phyloP scores from a whole-genome alignment of 2,329 filamentous ascomycete species.

The Penicillium occitanis region DNA sequence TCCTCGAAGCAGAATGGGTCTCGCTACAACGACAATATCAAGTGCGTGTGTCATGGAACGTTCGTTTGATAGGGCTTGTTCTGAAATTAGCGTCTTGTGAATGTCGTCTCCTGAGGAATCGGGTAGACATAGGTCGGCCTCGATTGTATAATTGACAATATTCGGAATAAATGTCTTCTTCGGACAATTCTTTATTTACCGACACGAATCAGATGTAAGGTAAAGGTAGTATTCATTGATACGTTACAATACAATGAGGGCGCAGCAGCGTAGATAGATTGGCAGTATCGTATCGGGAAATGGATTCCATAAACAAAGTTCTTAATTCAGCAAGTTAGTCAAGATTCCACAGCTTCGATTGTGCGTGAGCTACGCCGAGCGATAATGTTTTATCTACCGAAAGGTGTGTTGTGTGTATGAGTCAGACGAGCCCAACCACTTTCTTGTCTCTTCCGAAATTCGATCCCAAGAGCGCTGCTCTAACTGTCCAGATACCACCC shows the following conservation, averaged over 20 bases:
- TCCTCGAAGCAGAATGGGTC: neutral
- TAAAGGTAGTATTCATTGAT: neutral
- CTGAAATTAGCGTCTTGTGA: neutral
- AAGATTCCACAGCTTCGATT: neutral
- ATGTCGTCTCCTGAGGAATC: neutral
- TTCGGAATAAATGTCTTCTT: neutral
- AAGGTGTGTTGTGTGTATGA: neutral
- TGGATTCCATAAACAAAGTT: neutral
- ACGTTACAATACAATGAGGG: neutral
- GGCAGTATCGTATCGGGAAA: neutral
- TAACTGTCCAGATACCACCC: conserved; percentile 11
- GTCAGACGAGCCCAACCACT: neutral
- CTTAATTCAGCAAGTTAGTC: neutral
- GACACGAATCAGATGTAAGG: neutral
- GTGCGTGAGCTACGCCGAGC: neutral
- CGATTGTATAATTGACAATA: neutral
- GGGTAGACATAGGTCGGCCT: neutral
- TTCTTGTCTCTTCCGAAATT: neutral
- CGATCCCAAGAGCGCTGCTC: neutral
- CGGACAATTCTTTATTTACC: neutral
- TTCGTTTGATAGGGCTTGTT: neutral
- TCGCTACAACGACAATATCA: neutral
- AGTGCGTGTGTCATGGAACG: neutral
- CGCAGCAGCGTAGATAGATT: neutral
- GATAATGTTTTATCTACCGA: neutral